A percentile compares a stretch with the other conserved stretches of the same genome.
These are phyloP conservation scores for Candida sakaeoensis DNA, from an alignment of 805 yeast genomes.

Conservation along the genomic window DNA sequence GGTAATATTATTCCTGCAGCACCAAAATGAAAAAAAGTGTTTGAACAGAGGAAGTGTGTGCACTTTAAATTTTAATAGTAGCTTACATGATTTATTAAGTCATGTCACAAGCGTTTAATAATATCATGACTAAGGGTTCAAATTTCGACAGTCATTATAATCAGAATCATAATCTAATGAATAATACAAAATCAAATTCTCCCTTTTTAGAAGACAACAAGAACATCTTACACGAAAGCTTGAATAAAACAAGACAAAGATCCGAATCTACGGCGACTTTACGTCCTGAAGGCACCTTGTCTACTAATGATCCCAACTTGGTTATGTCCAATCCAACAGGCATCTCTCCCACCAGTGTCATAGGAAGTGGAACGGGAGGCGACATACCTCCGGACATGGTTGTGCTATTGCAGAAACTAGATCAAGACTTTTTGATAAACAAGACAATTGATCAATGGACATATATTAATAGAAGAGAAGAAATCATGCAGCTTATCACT, in stretches of 20 bases:
- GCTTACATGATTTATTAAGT: background rate
- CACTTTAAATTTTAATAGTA: background rate
- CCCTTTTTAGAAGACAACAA: background rate
- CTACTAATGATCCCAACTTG: conserved; percentile 8
- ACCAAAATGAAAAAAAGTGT: background rate
- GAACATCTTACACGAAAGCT: background rate
- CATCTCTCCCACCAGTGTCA: conserved; percentile 12
- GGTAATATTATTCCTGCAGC: background rate
- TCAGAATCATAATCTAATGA: background rate
- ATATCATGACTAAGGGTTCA: background rate
- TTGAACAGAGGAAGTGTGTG: background rate
- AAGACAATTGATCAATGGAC: conserved; percentile 46
- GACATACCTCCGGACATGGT: conserved; percentile 47
- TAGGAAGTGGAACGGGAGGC: conserved; percentile 15
- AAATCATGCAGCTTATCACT: conserved; percentile 37
- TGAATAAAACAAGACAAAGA: conserved; percentile 4
- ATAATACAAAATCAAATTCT: background rate
- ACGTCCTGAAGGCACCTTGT: conserved; percentile 10
- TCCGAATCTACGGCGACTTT: conserved; percentile 8
- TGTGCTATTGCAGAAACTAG: conserved; percentile 37
- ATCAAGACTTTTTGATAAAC: conserved; percentile 38
- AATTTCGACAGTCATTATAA: background rate
- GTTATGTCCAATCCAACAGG: conserved; percentile 10
- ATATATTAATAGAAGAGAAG: conserved; percentile 42
- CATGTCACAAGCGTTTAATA: conserved; percentile 3